Percentiles rank a stretch among this genome's conserved stretches.
Evolutionary conservation across 116 monocot species (phyloP).

Genomic region (Trichopus zeylanicus): DNA sequence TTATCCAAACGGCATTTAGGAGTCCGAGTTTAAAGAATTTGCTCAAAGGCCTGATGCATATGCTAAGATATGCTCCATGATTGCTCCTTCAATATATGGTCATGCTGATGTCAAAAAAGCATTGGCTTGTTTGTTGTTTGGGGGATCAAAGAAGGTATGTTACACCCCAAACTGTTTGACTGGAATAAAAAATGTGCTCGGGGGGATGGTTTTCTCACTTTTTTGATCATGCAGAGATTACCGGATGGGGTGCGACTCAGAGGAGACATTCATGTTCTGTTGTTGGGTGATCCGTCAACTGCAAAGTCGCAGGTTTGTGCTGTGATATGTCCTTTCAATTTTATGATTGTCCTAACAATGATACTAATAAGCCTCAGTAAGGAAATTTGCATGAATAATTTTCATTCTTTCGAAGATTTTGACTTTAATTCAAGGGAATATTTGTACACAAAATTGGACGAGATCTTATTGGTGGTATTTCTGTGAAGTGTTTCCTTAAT

Average conservation of each 20-base stretch:
- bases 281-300: conserved; percentile 96
- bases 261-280: conserved; percentile 92
- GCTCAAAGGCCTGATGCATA: conserved; percentile 94
- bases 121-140: conserved; percentile 84
- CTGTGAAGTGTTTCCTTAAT: too few species aligned
- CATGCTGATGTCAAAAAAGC: conserved; percentile 97
- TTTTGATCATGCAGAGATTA: conserved; percentile 40
- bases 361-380: too few species aligned
- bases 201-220: background rate
- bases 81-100: conserved; percentile 97
- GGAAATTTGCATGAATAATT: too few species aligned
- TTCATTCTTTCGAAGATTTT: too few species aligned
- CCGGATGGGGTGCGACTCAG: conserved; percentile 91
- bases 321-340: too few species aligned
- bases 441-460: too few species aligned
- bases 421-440: too few species aligned
- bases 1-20: conserved; percentile 24
- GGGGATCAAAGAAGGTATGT: conserved; percentile 91
- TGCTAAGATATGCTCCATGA: conserved; percentile 67
- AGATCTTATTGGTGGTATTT: too few species aligned
- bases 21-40: conserved; percentile 84
- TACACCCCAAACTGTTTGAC: background rate
- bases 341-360: too few species aligned
- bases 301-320: conserved; percentile 89
- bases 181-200: background rate